A percentile compares a stretch with the other conserved stretches of the same genome.
phyloP scores from a whole-genome alignment of 345 rosid species.

The Dovyalis caffra region DNA sequence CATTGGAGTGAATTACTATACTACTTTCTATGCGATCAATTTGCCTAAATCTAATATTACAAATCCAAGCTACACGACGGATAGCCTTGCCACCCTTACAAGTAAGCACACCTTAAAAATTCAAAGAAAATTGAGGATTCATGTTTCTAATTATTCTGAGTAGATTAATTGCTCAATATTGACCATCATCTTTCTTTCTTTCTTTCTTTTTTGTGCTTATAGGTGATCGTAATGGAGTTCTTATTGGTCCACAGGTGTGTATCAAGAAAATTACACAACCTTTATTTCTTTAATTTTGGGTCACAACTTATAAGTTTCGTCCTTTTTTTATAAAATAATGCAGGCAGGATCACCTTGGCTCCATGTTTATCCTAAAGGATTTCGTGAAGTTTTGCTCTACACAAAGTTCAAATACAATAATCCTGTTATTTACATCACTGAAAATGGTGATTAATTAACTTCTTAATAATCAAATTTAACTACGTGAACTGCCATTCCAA shows the following conservation, averaged over 20 bases:
- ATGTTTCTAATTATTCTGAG: not conserved
- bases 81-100: constrained; percentile 10
- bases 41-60: not conserved
- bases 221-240: constrained; percentile 17
- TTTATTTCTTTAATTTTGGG: not conserved
- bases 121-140: not conserved
- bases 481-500: not conserved
- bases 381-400: constrained; percentile 16
- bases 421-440: constrained; percentile 19
- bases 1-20: constrained; percentile 49
- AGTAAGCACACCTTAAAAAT: constrained; percentile 14
- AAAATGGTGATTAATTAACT: constrained; percentile 9
- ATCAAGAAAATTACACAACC: too few relatives aligned
- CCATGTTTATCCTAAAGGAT: constrained; percentile 8
- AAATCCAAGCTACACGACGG: constrained; percentile 26
- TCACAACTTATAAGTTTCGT: not conserved
- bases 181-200: not conserved
- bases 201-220: not conserved
- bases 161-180: not conserved
- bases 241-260: constrained; percentile 21
- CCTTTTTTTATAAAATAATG: not conserved
- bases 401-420: constrained; percentile 3
- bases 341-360: constrained; percentile 9
- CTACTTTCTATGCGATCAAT: constrained; percentile 30
- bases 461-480: not conserved